Evolutionary conservation across 78 protist genomes (phyloP).

Genomic region (Dictyostelium capitatum): DNA sequence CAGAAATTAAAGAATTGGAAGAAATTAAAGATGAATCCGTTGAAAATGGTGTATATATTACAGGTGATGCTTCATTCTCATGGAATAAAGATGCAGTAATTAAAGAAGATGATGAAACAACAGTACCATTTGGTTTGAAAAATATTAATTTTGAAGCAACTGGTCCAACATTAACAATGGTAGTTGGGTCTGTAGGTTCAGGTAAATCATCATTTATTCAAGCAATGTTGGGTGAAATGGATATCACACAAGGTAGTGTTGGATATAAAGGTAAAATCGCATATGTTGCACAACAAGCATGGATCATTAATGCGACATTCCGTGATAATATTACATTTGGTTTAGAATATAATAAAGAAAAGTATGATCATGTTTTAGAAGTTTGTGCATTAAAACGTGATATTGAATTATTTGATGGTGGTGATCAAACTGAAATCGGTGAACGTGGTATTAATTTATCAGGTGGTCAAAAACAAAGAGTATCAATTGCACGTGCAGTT

Average conservation of each 20-base stretch:
- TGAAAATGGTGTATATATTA: constrained; percentile 37
- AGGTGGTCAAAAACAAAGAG: constrained; percentile 98
- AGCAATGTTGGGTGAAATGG: constrained; percentile 91
- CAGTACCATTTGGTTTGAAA: background rate
- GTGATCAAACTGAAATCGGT: constrained; percentile 96
- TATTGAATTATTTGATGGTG: constrained; percentile 81
- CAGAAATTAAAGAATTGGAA: constrained; percentile 25
- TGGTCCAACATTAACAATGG: constrained; percentile 62
- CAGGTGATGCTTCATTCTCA: background rate
- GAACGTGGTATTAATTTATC: constrained; percentile 94
- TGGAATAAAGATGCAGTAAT: constrained; percentile 24
- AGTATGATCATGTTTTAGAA: constrained; percentile 57
- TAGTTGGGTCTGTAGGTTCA: constrained; percentile 92
- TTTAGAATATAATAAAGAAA: constrained; percentile 49
- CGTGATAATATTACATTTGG: constrained; percentile 95
- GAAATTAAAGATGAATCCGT: background rate
- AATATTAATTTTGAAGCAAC: constrained; percentile 24
- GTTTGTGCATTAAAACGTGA: constrained; percentile 92
- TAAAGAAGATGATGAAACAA: background rate
- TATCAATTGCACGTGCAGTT: constrained; percentile 94
- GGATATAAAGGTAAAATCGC: constrained; percentile 80
- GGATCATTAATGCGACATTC: constrained; percentile 93
- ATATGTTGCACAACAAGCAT: constrained; percentile 95
- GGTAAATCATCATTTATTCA: constrained; percentile 93
- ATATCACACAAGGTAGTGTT: background rate